phyloP scores from a whole-genome alignment of 257 asterid species.

The Marsdenia floribunda region DNA sequence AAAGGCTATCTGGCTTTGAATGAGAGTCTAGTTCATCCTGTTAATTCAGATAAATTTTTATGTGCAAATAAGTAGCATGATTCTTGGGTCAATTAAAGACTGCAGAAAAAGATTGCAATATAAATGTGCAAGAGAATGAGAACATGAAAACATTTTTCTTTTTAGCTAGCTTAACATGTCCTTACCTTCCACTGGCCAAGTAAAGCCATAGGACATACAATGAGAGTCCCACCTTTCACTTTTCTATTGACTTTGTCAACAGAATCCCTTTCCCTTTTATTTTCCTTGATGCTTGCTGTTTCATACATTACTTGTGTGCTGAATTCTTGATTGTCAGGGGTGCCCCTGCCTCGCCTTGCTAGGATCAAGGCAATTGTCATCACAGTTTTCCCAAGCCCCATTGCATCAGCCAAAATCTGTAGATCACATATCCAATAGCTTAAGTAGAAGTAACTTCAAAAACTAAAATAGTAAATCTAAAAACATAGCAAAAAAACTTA shows the following conservation, averaged over 20 bases:
- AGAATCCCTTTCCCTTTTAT: conserved; percentile 18
- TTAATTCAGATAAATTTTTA: background rate
- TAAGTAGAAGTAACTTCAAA: background rate
- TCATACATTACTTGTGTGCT: conserved; percentile 13
- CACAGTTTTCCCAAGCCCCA: conserved; percentile 95
- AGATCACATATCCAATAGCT: background rate
- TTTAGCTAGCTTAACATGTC: conserved; percentile 3
- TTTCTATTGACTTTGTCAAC: conserved; percentile 23
- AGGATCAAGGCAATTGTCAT: conserved; percentile 82
- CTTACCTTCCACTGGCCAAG: conserved; percentile 90
- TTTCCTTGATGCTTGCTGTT: conserved; percentile 23
- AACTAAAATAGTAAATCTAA: background rate
- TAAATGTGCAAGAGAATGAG: too few relatives aligned
- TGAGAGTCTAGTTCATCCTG: conserved; percentile 79
- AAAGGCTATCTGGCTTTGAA: conserved; percentile 51
- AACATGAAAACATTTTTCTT: background rate
- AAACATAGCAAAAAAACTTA: conserved; percentile 18
- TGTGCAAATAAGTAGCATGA: background rate
- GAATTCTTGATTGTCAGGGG: conserved; percentile 33
- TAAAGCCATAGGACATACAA: conserved; percentile 87
- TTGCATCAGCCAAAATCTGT: conserved; percentile 87
- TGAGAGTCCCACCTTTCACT: conserved; percentile 75
- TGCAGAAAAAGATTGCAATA: background rate
- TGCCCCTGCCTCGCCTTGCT: conserved; percentile 52
- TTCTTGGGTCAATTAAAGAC: background rate